phyloP scores from a whole-genome alignment of 176 grass and related monocot genomes.

The Cymbopogon citratus region DNA sequence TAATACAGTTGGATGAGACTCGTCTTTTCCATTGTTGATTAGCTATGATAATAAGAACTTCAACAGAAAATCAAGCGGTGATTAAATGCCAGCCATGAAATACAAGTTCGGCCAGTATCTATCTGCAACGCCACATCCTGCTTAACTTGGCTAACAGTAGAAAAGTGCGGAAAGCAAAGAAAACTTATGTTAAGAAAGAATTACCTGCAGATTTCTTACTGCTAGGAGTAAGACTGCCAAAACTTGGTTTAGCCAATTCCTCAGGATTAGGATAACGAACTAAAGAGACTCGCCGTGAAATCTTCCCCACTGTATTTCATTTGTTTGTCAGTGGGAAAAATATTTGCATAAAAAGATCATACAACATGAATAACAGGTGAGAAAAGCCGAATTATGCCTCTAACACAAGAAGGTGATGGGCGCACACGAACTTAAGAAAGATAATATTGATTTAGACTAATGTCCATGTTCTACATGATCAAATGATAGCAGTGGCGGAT shows the following conservation, averaged over 20 bases:
- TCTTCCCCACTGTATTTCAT: slow-evolving; percentile 61
- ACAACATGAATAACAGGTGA: background rate
- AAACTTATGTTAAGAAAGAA: background rate
- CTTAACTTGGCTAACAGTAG: slow-evolving; percentile 1
- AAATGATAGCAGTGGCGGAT: background rate
- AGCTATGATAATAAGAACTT: background rate
- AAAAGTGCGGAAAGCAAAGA: background rate
- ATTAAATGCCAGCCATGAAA: background rate
- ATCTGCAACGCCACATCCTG: background rate
- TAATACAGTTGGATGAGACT: background rate
- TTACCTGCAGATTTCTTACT: slow-evolving; percentile 61
- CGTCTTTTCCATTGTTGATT: background rate
- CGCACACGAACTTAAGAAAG: background rate
- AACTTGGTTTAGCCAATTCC: slow-evolving; percentile 51
- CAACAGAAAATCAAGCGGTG: background rate
- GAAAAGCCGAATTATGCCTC: background rate
- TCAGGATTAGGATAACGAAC: slow-evolving; percentile 65
- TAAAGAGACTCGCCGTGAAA: slow-evolving; percentile 55
- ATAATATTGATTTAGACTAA: slow-evolving; percentile 2
- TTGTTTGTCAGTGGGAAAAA: slow-evolving; percentile 9
- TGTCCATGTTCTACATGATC: background rate
- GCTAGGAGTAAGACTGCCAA: slow-evolving; percentile 31
- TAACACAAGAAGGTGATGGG: background rate
- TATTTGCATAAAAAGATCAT: slow-evolving; percentile 18
- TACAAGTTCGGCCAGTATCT: background rate